Evolutionary conservation across 2,329 filamentous ascomycete species (phyloP).

Genomic region (Xylaria hypoxylon): DNA sequence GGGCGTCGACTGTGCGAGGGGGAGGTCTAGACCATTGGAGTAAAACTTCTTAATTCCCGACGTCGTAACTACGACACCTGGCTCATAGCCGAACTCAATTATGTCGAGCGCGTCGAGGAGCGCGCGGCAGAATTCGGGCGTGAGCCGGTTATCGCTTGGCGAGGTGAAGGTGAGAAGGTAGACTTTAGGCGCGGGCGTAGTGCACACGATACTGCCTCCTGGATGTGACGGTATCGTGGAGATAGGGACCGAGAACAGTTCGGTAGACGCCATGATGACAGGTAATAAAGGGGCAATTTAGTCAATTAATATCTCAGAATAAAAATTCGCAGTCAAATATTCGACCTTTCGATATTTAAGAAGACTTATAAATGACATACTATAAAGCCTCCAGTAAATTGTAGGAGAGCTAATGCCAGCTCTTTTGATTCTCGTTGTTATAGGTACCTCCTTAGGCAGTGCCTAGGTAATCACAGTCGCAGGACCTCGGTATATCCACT

Average conservation of each 20-base stretch:
- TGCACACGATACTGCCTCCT: slow-evolving; percentile 71
- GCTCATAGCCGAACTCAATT: slow-evolving; percentile 73
- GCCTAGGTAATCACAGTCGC: no score
- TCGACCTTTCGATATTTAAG: no score
- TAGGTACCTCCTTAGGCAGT: no score
- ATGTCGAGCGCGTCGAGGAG: slow-evolving; percentile 79
- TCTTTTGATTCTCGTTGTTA: no score
- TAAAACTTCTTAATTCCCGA: slow-evolving; percentile 83
- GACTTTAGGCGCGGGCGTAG: slow-evolving; percentile 67
- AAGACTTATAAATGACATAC: no score
- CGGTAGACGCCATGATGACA: slow-evolving; percentile 46
- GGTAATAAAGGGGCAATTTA: neutral
- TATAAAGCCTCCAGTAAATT: no score
- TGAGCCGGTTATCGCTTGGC: slow-evolving; percentile 81
- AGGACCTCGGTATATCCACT: slow-evolving; percentile 18
- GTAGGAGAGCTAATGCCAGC: no score
- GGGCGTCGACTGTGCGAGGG: slow-evolving; percentile 69
- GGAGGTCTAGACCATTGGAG: slow-evolving; percentile 83
- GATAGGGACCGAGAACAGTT: slow-evolving; percentile 72
- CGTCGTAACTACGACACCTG: slow-evolving; percentile 83
- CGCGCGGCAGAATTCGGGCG: slow-evolving; percentile 73
- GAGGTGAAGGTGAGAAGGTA: slow-evolving; percentile 80
- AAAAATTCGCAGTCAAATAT: no score
- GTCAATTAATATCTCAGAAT: neutral
- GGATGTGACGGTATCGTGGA: slow-evolving; percentile 57